Evolutionary conservation across 2,329 filamentous ascomycete species (phyloP).

Genomic region (Penicillium hordei): DNA sequence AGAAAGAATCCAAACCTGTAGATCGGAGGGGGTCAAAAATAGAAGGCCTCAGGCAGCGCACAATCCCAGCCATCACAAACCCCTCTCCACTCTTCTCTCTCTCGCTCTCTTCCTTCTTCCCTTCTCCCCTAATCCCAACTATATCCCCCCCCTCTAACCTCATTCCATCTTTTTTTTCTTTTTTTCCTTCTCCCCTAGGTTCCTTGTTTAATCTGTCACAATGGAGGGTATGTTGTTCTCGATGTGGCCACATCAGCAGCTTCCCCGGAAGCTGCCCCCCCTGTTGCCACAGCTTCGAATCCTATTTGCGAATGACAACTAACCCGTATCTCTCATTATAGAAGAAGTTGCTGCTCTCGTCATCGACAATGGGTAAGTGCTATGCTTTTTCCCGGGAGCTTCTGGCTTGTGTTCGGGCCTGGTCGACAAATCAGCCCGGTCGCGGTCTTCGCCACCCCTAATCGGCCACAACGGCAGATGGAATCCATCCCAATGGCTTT

Average conservation of each 20-base stretch:
- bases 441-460: constrained; percentile 24
- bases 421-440: constrained; percentile 19
- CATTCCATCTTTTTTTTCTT: constrained; percentile 39
- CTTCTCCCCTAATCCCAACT: constrained; percentile 23
- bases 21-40: constrained; percentile 8
- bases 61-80: constrained; percentile 33
- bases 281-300: constrained; percentile 11
- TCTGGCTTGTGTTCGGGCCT: constrained; percentile 29
- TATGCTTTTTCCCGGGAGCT: constrained; percentile 23
- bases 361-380: constrained; percentile 99
- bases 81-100: constrained; percentile 22
- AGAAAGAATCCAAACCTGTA: background rate
- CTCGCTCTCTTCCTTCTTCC: constrained; percentile 21
- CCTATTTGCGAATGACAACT: constrained; percentile 29
- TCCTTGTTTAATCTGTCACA: constrained; percentile 41
- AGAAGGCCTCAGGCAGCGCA: constrained; percentile 11
- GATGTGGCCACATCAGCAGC: constrained; percentile 32
- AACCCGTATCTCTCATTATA: constrained; percentile 53
- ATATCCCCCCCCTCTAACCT: constrained; percentile 39
- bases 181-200: constrained; percentile 32
- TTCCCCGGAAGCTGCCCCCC: constrained; percentile 19
- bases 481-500: constrained; percentile 17
- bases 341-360: constrained; percentile 99
- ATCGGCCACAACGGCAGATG: constrained; percentile 17
- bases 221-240: constrained; percentile 64